These are phyloP conservation scores for Zizania latifolia DNA, from an alignment of 176 grass and related monocot genomes.

Conservation along the genomic window DNA sequence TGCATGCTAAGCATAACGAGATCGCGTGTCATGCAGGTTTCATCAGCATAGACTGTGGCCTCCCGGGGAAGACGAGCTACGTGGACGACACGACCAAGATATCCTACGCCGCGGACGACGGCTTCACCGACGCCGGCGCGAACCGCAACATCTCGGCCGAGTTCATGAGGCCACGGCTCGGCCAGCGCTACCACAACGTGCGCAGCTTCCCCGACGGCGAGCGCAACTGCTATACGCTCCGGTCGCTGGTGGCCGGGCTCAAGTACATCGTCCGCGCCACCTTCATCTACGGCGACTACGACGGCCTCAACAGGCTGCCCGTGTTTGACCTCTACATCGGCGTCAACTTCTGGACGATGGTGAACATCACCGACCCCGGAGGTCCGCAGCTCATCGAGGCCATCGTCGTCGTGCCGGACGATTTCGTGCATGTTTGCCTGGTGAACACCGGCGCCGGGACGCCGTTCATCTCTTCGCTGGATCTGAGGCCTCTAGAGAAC, in stretches of 20 bases:
- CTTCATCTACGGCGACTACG: slow-evolving; percentile 64
- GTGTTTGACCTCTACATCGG: slow-evolving; percentile 53
- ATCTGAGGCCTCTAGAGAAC: slow-evolving; percentile 46
- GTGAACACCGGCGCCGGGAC: slow-evolving; percentile 45
- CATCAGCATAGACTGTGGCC: slow-evolving; percentile 59
- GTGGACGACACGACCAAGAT: slow-evolving; percentile 23
- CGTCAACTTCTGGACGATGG: slow-evolving; percentile 41
- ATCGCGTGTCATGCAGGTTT: no score
- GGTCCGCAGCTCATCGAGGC: neutral
- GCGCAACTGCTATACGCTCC: slow-evolving; percentile 54
- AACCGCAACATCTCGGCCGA: slow-evolving; percentile 33
- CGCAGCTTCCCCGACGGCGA: slow-evolving; percentile 50
- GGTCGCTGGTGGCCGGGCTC: slow-evolving; percentile 1
- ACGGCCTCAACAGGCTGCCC: slow-evolving; percentile 14
- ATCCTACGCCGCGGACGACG: slow-evolving; percentile 5
- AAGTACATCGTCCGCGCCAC: slow-evolving; percentile 43
- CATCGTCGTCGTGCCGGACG: neutral
- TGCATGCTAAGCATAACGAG: no score
- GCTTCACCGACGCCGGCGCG: slow-evolving; percentile 38
- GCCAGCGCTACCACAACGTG: neutral
- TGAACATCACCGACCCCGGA: slow-evolving; percentile 22
- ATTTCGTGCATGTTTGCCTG: slow-evolving; percentile 46
- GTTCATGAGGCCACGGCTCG: neutral
- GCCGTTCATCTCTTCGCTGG: slow-evolving; percentile 61
- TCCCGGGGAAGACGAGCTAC: slow-evolving; percentile 25